These are phyloP conservation scores for Mycena sp. DNA, from an alignment of 1,284 basidiomycete genomes.

Conservation along the genomic window DNA sequence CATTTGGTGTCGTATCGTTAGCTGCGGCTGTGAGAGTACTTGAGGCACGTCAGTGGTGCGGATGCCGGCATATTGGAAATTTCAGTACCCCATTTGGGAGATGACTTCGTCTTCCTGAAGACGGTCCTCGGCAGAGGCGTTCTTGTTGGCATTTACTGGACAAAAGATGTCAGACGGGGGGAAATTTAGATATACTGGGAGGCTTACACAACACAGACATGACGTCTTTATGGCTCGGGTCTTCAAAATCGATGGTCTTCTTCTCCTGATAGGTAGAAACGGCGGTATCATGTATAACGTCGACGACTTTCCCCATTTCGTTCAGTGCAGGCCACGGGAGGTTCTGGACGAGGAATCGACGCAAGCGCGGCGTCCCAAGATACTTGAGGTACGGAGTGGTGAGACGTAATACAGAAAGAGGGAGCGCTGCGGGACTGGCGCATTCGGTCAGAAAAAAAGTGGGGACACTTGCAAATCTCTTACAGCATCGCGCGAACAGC, in stretches of 20 bases:
- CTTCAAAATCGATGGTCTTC: constrained; percentile 16
- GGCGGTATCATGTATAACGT: constrained; percentile 16
- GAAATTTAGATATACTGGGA: neutral
- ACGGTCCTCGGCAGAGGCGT: constrained; percentile 8
- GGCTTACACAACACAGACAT: constrained; percentile 13
- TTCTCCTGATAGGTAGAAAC: constrained; percentile 17
- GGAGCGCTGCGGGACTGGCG: constrained; percentile 16
- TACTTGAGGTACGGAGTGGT: constrained; percentile 13
- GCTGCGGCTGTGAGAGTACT: constrained; percentile 16
- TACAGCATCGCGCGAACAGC: constrained; percentile 22
- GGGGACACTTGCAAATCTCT: neutral
- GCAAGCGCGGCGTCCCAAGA: constrained; percentile 5
- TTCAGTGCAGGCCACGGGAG: constrained; percentile 22
- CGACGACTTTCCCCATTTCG: constrained; percentile 19
- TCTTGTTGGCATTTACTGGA: constrained; percentile 16
- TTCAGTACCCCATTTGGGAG: constrained; percentile 15
- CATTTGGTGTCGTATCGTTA: constrained; percentile 20
- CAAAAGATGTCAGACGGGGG: neutral
- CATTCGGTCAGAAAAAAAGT: neutral
- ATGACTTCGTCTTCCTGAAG: constrained; percentile 16
- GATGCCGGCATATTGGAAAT: neutral
- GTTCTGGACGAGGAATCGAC: constrained; percentile 15
- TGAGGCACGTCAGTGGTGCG: neutral
- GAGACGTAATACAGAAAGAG: constrained; percentile 16
- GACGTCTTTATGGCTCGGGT: constrained; percentile 14